phyloP scores from a whole-genome alignment of 768 basidiomycete species.

The Suillus placidus region DNA sequence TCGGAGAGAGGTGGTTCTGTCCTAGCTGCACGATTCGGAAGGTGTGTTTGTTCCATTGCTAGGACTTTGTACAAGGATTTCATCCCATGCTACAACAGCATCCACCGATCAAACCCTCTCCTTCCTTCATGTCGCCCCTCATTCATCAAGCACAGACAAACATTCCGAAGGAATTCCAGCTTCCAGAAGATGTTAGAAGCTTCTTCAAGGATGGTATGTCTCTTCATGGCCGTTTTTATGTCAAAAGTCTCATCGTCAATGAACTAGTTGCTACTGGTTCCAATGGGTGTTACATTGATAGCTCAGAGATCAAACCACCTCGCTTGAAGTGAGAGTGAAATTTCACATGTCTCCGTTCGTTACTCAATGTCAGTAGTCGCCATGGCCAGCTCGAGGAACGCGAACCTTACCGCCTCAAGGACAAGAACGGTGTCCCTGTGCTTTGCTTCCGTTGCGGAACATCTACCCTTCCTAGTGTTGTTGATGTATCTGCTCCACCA shows the following conservation, averaged over 20 bases:
- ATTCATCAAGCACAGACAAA: conserved; percentile 66
- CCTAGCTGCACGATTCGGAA: conserved; percentile 68
- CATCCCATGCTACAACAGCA: conserved; percentile 44
- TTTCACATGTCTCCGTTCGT: conserved; percentile 11
- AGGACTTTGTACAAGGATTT: background rate
- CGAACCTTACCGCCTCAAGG: conserved; percentile 84
- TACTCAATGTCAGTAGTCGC: conserved; percentile 50
- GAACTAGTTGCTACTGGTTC: conserved; percentile 72
- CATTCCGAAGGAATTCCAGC: conserved; percentile 81
- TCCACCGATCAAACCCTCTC: conserved; percentile 66
- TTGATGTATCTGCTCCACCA: conserved; percentile 55
- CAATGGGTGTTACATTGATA: conserved; percentile 84
- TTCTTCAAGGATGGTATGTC: conserved; percentile 86
- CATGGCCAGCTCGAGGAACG: conserved; percentile 90
- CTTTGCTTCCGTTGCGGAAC: conserved; percentile 89
- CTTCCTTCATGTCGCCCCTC: conserved; percentile 70
- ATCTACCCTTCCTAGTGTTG: conserved; percentile 66
- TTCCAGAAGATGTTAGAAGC: conserved; percentile 80
- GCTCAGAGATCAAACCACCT: conserved; percentile 70
- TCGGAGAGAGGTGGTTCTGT: conserved; percentile 75
- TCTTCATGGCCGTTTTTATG: conserved; percentile 16
- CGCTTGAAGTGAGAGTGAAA: conserved; percentile 73
- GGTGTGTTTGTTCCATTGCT: conserved; percentile 42
- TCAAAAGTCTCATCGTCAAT: conserved; percentile 15
- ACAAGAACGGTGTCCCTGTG: conserved; percentile 81